phyloP scores from a whole-genome alignment of 345 rosid species.

The Linum lewisii region DNA sequence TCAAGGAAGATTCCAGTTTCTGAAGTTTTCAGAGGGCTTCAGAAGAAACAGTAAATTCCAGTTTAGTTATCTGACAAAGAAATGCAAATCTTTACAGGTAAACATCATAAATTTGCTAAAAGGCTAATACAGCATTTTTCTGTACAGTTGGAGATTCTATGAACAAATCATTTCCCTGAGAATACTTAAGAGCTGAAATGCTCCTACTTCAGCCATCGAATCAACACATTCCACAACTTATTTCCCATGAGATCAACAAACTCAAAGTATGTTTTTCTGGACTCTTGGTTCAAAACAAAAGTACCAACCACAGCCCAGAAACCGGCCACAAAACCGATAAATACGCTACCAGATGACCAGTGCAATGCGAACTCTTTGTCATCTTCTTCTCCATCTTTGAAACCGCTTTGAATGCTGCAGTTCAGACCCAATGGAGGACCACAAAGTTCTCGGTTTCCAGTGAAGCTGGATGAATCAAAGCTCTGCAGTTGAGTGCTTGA shows the following conservation, averaged over 20 bases:
- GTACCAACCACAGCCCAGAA: neutral
- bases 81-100: too few relatives aligned
- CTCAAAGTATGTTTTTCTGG: neutral
- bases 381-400: neutral
- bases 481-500: slow-evolving; percentile 8
- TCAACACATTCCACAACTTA: too few relatives aligned
- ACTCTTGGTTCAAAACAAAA: neutral
- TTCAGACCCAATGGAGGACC: neutral
- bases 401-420: slow-evolving; percentile 5
- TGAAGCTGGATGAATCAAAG: neutral
- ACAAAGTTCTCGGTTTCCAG: neutral
- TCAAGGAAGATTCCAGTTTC: too few relatives aligned
- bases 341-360: neutral
- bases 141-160: slow-evolving; percentile 7
- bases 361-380: neutral
- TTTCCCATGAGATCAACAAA: too few relatives aligned
- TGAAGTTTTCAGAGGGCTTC: too few relatives aligned
- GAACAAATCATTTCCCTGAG: too few relatives aligned
- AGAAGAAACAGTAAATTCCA: too few relatives aligned
- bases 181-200: too few relatives aligned
- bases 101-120: too few relatives aligned
- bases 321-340: neutral
- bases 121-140: neutral
- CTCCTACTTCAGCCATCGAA: too few relatives aligned
- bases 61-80: too few relatives aligned